Evolutionary conservation across 768 basidiomycete species (phyloP), one percentile per base, ranked within the genome.

Genomic region (Leccinum ochraceum): DNA sequence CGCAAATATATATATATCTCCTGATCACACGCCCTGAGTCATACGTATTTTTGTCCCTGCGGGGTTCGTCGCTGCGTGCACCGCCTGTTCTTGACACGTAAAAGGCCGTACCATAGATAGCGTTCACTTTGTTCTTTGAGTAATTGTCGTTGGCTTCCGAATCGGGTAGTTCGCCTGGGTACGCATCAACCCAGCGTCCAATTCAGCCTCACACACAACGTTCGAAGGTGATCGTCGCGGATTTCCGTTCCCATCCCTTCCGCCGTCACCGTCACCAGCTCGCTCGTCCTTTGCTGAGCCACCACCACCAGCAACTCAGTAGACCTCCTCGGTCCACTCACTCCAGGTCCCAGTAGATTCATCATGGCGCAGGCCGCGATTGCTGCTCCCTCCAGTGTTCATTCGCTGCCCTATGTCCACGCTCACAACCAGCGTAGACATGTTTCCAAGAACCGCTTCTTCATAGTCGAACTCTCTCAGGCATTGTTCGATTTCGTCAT

Each of bases 401-500:
- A 75, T n/a, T 61, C 69, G 3, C 54, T 71, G 32, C 60, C 69
- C 63, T 74, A 69, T 56, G 58, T 61, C 51, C 61, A 69, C 69
- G 71, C 61, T 72, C 79, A 71, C 80, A 64, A 61, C 53, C 74
- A 76, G 44, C 76, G 74, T 60, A 67, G 70, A 58, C 75, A 77
- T 60, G 66, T 69, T 54, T 79, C 80, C 9, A 77, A 83, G 67
- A 85, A 88, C 69, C 85, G 85, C 59, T 90, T 74, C 64, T 74
- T 92, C 81, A 79, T 85, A 65, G 77, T 80, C 28, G 92, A 94
- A 71, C 87, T 96, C 68, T 94, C 94, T 13, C 90, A 92, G 69
- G 93, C 89, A 67, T 85, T 96, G 63, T 93, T 92, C 79, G 90
- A 95, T 76, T 97, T 95, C 75, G 94, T 96, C 60, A 84, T 95